These are phyloP conservation scores for Lomentospora prolificans DNA, from an alignment of 2,329 filamentous ascomycete species.

Conservation along the genomic window DNA sequence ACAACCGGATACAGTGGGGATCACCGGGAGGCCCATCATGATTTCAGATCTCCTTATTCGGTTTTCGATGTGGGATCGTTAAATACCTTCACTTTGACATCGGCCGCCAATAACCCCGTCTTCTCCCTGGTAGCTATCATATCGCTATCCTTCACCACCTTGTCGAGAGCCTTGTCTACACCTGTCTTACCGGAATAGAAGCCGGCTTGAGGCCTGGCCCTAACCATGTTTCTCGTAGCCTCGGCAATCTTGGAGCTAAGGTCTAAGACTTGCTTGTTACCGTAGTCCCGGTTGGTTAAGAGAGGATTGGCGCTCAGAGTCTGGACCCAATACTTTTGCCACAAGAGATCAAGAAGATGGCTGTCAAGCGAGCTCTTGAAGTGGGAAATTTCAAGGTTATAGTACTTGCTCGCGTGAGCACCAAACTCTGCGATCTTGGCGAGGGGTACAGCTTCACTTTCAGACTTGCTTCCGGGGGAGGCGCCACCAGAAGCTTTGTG, in stretches of 20 bases:
- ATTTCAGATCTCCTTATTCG: background rate
- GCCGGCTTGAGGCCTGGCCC: background rate
- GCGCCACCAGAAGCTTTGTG: conserved; percentile 41
- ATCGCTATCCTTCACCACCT: conserved; percentile 50
- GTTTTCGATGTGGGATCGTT: background rate
- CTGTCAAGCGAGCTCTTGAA: conserved; percentile 90
- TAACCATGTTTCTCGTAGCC: conserved; percentile 28
- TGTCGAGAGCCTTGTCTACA: conserved; percentile 41
- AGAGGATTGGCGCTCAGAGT: conserved; percentile 86
- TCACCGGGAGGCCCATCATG: background rate
- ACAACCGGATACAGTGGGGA: background rate
- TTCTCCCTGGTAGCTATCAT: conserved; percentile 52
- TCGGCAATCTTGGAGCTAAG: conserved; percentile 73
- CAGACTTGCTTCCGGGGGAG: conserved; percentile 32
- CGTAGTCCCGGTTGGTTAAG: conserved; percentile 86
- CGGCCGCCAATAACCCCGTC: conserved; percentile 51
- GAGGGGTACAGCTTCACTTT: conserved; percentile 73
- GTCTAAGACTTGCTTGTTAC: conserved; percentile 85
- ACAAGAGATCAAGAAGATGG: conserved; percentile 76
- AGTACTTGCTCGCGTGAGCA: conserved; percentile 83
- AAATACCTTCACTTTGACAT: conserved; percentile 56
- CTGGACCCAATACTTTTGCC: conserved; percentile 99
- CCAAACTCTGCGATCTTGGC: conserved; percentile 94
- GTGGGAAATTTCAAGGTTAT: conserved; percentile 81
- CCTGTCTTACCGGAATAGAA: background rate